These are phyloP conservation scores for Pisolithus albus DNA, from an alignment of 768 basidiomycete species.

Conservation along the genomic window DNA sequence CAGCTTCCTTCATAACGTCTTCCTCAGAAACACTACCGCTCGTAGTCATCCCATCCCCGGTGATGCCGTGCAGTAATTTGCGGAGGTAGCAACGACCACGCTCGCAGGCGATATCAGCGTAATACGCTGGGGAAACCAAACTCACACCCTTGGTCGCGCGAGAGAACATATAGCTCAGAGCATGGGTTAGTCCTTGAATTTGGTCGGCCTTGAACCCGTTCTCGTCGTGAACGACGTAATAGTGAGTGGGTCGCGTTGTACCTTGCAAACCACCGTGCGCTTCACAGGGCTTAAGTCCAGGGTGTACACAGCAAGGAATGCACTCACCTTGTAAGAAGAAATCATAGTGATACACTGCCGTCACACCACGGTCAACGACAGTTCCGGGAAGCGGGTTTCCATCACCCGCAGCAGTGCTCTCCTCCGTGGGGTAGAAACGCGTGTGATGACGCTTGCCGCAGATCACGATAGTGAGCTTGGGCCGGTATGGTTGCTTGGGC, in stretches of 20 bases:
- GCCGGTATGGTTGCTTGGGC: slow-evolving; percentile 33
- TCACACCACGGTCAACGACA: slow-evolving; percentile 49
- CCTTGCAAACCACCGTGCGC: slow-evolving; percentile 42
- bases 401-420: slow-evolving; percentile 33
- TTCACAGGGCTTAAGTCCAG: slow-evolving; percentile 6
- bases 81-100: slow-evolving; percentile 48
- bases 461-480: slow-evolving; percentile 45
- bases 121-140: slow-evolving; percentile 31
- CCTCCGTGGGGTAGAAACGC: slow-evolving; percentile 48
- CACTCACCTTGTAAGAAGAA: slow-evolving; percentile 46
- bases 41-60: slow-evolving; percentile 21
- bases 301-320: not conserved
- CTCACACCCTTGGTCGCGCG: slow-evolving; percentile 48
- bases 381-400: slow-evolving; percentile 50
- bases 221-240: slow-evolving; percentile 51
- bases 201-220: slow-evolving; percentile 42
- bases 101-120: slow-evolving; percentile 47
- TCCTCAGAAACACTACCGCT: slow-evolving; percentile 38
- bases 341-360: slow-evolving; percentile 48
- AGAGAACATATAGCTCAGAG: slow-evolving; percentile 50
- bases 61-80: slow-evolving; percentile 37
- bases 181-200: slow-evolving; percentile 49
- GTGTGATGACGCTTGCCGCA: slow-evolving; percentile 57
- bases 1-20: slow-evolving; percentile 48
- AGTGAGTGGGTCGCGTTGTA: slow-evolving; percentile 48